A percentile compares a stretch with the other conserved stretches of the same genome.
phyloP scores from a whole-genome alignment of 1,284 basidiomycete genomes.

The Pisolithus thermaeus region DNA sequence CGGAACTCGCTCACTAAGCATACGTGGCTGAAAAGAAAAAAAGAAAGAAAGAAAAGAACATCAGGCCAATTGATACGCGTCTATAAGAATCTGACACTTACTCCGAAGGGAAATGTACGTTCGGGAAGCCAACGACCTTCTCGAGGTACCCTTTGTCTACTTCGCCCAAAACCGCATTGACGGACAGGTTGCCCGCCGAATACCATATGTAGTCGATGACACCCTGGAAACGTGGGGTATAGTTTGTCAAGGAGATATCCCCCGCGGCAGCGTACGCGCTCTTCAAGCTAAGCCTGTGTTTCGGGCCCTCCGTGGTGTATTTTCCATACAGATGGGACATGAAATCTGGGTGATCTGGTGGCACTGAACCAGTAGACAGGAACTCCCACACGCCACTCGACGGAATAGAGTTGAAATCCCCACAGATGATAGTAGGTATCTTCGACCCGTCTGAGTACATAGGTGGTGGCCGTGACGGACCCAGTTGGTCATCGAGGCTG shows the following conservation, averaged over 20 bases:
- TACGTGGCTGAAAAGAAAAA: conserved; percentile 46
- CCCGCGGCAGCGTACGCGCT: conserved; percentile 72
- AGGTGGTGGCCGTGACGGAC: conserved; percentile 49
- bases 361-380: conserved; percentile 67
- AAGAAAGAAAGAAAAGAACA: not conserved
- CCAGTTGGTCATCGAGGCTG: conserved; percentile 28
- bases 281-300: conserved; percentile 78
- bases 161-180: conserved; percentile 84
- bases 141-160: conserved; percentile 84
- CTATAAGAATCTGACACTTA: conserved; percentile 41
- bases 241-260: conserved; percentile 85
- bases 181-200: conserved; percentile 70
- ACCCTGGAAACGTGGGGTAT: conserved; percentile 80
- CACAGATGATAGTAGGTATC: conserved; percentile 89
- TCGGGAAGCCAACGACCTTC: conserved; percentile 95
- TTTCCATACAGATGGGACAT: conserved; percentile 87
- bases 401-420: conserved; percentile 92
- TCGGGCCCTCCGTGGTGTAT: conserved; percentile 88
- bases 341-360: conserved; percentile 86
- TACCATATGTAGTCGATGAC: conserved; percentile 96
- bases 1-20: conserved; percentile 67
- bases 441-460: conserved; percentile 77
- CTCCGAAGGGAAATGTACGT: conserved; percentile 95
- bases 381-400: conserved; percentile 92
- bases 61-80: conserved; percentile 7